Evolutionary conservation across 768 basidiomycete species (phyloP), one percentile per base, ranked within the genome.

Genomic region (Tricholoma matsutake): DNA sequence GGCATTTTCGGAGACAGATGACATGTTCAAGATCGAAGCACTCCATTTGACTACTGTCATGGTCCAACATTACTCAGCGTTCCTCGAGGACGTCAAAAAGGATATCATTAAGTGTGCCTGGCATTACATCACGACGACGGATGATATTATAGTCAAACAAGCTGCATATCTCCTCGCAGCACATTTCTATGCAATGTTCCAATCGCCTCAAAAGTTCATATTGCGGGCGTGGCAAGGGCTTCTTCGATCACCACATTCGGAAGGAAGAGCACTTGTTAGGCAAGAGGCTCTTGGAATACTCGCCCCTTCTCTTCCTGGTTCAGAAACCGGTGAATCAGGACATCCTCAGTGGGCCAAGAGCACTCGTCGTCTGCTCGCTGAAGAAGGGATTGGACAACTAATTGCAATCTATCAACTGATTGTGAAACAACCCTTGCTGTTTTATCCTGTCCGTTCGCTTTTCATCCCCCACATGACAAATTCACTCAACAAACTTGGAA

Each of bases 381-480:
- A 99, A 74, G 97, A 99, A 69, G 90, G 90, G 2, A 84, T 95
- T 61, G 78, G 86, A 2, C 81, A 83, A 49, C 77, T 79, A 59
- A 82, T 91, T 57, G 86, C 89, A 61, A 91, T 98, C 56, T 99
- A 97, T 70, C 90, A 96, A 63, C 84, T 99, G 57, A 89, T 99
- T 59, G 88, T 94, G 63, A 91, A 94, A 61, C 94, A 98, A 62
- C 86, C 92, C 0, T 84, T 93, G 56, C 80, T 97, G 8, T 99
- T 98, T 76, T 98, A 90, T 78, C 88, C 92, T 43, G 92, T 94
- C 60, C 89, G 97, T 43, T 89, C 92, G 3, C 79, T 97, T 8
- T 98, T 98, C 74, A 85, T 98, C 13, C 91, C 94, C 0, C 91
- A 95, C 69, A 95, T 99, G 77, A 91, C 96, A 41, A 91, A 91